Conservation (phyloP, 176 grass and related monocot genomes). For the Olyra latifolia region DNA sequence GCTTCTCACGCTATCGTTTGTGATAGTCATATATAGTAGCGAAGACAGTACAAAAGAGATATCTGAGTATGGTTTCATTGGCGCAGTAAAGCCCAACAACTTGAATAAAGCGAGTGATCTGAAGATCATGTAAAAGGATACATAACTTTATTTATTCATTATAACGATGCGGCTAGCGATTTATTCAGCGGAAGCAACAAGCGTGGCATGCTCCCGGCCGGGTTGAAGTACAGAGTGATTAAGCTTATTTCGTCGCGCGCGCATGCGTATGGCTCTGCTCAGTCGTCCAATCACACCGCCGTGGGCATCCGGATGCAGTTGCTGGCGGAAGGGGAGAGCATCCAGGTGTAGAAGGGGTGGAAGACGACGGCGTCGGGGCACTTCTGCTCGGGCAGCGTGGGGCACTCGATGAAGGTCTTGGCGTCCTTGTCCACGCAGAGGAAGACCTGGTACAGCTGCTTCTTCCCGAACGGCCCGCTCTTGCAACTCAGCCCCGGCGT, state of each 20-base stretch:
- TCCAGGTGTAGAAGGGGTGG: constrained; percentile 40
- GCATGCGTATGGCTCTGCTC: no score
- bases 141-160: no score
- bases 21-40: no score
- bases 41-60: no score
- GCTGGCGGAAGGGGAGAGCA: constrained; percentile 28
- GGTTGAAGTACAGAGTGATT: not conserved
- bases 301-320: constrained; percentile 22
- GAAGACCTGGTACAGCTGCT: constrained; percentile 46
- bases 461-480: constrained; percentile 27
- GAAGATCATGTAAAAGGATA: no score
- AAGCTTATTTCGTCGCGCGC: no score
- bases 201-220: not conserved
- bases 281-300: not conserved
- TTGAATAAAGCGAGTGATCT: no score
- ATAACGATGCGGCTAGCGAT: no score
- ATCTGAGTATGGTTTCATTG: no score
- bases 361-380: constrained; percentile 35
- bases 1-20: no score
- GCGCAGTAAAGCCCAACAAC: no score
- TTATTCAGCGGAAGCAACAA: not conserved
- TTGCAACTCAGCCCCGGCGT: constrained; percentile 29
- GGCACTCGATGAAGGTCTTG: constrained; percentile 44
- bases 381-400: constrained; percentile 7
- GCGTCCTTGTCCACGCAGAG: constrained; percentile 44